Base-by-base conservation (phyloP, 495 filamentous ascomycete species). In the Friedmanniomyces simplex region DNA sequence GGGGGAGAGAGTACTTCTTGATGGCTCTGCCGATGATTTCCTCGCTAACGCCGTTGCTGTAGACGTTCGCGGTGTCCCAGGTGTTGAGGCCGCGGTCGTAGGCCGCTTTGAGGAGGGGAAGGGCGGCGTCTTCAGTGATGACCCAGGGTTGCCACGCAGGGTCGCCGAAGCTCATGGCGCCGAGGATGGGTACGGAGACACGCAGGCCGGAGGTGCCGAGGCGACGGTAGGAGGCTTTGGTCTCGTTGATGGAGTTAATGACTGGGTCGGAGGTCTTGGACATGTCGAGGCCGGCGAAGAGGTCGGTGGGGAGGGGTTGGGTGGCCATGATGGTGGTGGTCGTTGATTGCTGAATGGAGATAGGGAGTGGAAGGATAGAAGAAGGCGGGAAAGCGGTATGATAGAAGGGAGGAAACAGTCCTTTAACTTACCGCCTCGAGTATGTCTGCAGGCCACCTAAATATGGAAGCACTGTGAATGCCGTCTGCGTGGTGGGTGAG, bases 1-100 rank as follows among this genome's bases (percentile, higher is more conserved):
- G 67, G 0, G 74, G 72, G 26, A 77, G 70, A 14, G 69, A 63
- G 65, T 69, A 76, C 54, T 74, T 68, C 52, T 73, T 74, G 58
- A 79, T 74, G 0, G 76, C 74, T 48, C 72, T 73, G 58, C 66
- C 76, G 46, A 79, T 72, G 41, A 79, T 73, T 30, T 67, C 61
- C 57, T 79, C 76, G 14, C 66, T 70, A 0, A 53, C 65, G 39
- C 76, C 76, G 50, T 73, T 71, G 52, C 63, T 67, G 65, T 77
- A 78, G 42, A 73, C 65, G 50, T 77, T 74, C 7, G 74, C 73
- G 0, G 70, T 74, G 50, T 72, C 71, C 68, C 70, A 76, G 26
- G 62, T 59, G 22, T 53, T 62, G 4, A 64, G 37, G 18, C 77
- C 77, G 26, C 68, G 50, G 41, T 79, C 74, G 55, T 69, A 79